Percentiles rank a stretch among this genome's conserved stretches.
These are phyloP conservation scores for Salix viminalis DNA, from an alignment of 345 rosid genomes.

Conservation along the genomic window DNA sequence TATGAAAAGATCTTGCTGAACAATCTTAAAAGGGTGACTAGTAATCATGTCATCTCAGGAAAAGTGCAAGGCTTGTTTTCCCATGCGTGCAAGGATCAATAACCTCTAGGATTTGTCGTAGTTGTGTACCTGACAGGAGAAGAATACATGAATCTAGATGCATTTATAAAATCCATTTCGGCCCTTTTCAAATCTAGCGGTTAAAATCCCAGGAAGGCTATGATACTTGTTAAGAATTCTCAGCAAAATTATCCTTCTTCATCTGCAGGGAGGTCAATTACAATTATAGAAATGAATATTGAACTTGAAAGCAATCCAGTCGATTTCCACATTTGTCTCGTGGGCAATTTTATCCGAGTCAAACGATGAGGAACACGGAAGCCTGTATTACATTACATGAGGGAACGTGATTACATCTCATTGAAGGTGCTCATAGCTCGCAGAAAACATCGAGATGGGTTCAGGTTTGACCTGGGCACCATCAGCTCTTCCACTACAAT, in stretches of 20 bases:
- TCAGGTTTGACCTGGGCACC: conserved; percentile 25
- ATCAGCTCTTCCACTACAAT: conserved; percentile 20
- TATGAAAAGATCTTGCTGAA: too few species aligned
- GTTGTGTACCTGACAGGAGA: not conserved
- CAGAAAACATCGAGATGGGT: conserved; percentile 20
- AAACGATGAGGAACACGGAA: not conserved
- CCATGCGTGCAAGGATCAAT: not conserved
- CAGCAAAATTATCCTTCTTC: not conserved
- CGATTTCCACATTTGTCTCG: not conserved
- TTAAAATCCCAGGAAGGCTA: not conserved
- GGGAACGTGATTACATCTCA: not conserved
- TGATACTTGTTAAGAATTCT: too few species aligned
- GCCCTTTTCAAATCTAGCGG: not conserved
- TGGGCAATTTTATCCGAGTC: not conserved
- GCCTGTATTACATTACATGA: not conserved
- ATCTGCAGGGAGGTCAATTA: not conserved
- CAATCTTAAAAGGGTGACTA: too few species aligned
- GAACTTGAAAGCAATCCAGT: not conserved
- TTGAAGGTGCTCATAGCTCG: not conserved
- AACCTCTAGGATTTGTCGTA: not conserved
- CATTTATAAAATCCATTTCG: not conserved
- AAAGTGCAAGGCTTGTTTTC: not conserved
- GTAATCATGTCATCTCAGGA: too few species aligned
- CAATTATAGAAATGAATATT: not conserved
- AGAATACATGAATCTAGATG: not conserved